Base-by-base conservation (phyloP, 1,284 basidiomycete genomes). In the Ustilago tritici region DNA sequence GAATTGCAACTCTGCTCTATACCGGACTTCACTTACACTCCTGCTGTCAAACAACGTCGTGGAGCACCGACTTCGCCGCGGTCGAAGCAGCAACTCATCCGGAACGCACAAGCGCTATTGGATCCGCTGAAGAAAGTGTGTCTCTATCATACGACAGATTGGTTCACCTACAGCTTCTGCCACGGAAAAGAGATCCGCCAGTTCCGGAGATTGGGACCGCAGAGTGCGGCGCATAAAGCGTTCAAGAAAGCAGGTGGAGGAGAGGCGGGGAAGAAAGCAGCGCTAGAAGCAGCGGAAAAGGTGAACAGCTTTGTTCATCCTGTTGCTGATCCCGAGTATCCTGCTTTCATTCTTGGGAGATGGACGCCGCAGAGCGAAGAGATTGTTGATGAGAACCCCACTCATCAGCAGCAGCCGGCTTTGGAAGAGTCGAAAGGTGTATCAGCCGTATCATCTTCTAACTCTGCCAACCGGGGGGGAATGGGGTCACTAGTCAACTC, bases 141-240 rank as follows among this genome's bases (percentile, higher is more conserved):
- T 41, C 70, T 84, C 43, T 84, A 80, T 47, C 78, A 82, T 53
- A 80, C 72, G 17, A 34, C 70, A 8, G 82, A 83, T 38, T 84
- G 82, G 82, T 84, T 84, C 62, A 83, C 82, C 36, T 84, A 84
- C 65, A 61, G 69, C 40, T 79, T 81, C 75, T 84, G 82, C 59
- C 76, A 83, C 19, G 82, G 82, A 5, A 59, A 64, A 31, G 61
- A 71, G 50, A 65, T 84, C 15, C 67, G 76, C 2, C 82, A 84
- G 54, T 84, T 84, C 56, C 46, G 71, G 2, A 73, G 74, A 10
- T 65, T 82, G 5, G 65, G 68, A 5, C 40, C 71, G 1, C 57
- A 56, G 23, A 58, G 60, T 4, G 76, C 76, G 1, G 71, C 67
- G 1, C 58, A 62, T 2, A 56, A 67, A 10, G 73, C 73, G 0